phyloP scores from a whole-genome alignment of 2,329 filamentous ascomycete genomes.

The Penicillium sp. region DNA sequence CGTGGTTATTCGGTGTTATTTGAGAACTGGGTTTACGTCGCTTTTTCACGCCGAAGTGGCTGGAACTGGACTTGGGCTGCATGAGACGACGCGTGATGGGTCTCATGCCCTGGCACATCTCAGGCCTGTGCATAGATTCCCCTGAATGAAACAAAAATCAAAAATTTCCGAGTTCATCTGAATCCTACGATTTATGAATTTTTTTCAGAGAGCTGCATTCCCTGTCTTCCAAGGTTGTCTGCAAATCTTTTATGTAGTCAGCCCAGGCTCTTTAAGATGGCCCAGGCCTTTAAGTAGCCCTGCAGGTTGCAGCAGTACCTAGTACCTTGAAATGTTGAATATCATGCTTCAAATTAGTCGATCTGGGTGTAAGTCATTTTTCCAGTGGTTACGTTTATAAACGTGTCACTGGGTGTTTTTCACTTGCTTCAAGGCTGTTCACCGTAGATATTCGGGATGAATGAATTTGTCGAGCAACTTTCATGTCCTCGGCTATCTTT shows the following conservation, averaged over 20 bases:
- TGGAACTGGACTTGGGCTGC: conserved; percentile 34
- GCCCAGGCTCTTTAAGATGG: neutral
- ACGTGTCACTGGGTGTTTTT: too few relatives aligned
- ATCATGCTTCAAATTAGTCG: too few relatives aligned
- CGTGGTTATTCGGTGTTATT: conserved; percentile 42
- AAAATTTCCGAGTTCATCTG: conserved; percentile 34
- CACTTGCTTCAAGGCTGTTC: too few relatives aligned
- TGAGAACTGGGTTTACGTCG: conserved; percentile 29
- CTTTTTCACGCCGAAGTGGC: conserved; percentile 28
- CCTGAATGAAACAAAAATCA: conserved; percentile 45
- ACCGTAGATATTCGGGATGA: too few relatives aligned
- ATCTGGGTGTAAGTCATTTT: too few relatives aligned
- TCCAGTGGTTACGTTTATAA: too few relatives aligned
- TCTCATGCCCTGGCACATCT: conserved; percentile 40
- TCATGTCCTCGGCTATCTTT: too few relatives aligned
- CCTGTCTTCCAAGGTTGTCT: neutral
- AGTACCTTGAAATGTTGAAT: too few relatives aligned
- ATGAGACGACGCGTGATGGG: conserved; percentile 42
- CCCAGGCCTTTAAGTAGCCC: too few relatives aligned
- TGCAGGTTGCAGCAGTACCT: too few relatives aligned
- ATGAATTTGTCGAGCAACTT: too few relatives aligned
- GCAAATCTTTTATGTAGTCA: neutral
- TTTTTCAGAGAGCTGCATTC: neutral
- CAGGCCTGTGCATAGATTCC: conserved; percentile 46
- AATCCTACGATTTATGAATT: neutral